These are phyloP conservation scores for Gossypium gossypioides DNA, from an alignment of 441 rosid genomes.

Conservation along the genomic window DNA sequence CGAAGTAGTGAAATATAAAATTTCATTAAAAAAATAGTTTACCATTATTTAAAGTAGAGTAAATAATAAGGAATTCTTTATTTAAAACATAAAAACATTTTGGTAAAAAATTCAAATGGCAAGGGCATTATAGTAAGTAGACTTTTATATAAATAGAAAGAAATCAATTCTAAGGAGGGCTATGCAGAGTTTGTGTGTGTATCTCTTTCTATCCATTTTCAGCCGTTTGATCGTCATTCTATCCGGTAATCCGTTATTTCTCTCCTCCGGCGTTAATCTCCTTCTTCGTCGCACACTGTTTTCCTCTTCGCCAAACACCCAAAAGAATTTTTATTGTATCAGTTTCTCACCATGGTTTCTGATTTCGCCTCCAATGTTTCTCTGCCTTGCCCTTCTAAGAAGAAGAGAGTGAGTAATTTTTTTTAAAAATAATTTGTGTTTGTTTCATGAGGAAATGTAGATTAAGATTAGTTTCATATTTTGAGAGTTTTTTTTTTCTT, in stretches of 20 bases:
- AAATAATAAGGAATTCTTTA: neutral
- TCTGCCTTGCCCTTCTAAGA: conserved; percentile 30
- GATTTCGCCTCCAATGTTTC: conserved; percentile 34
- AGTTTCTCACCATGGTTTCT: conserved; percentile 26
- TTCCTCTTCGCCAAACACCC: neutral
- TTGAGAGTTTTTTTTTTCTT: neutral
- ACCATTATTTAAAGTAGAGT: neutral
- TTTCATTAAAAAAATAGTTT: neutral
- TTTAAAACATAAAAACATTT: neutral
- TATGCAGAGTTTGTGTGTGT: neutral
- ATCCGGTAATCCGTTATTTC: neutral
- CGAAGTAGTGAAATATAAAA: neutral
- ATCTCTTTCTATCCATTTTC: neutral
- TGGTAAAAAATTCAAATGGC: neutral
- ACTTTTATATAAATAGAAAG: neutral
- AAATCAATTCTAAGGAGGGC: neutral
- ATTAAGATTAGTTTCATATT: neutral
- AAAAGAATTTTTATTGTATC: neutral
- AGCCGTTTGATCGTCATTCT: neutral
- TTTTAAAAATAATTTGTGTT: neutral
- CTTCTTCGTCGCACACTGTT: neutral
- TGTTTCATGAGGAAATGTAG: neutral
- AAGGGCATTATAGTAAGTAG: conserved; percentile 11
- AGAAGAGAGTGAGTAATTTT: conserved; percentile 30
- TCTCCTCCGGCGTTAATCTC: neutral